Evolutionary conservation across 2,329 filamentous ascomycete genomes (phyloP).

Genomic region (Xylaria sp.): DNA sequence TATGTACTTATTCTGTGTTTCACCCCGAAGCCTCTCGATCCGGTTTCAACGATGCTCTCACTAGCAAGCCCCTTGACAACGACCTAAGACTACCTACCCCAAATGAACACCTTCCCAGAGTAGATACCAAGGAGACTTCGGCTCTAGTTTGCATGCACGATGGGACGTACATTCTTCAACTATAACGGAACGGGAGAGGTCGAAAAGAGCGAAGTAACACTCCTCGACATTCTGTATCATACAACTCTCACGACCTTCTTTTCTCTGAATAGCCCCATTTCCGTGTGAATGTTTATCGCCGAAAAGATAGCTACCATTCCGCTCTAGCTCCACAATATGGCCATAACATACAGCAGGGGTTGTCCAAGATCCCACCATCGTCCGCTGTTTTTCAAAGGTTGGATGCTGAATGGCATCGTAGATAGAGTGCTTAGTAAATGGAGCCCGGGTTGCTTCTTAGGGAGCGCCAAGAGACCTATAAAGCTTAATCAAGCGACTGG

Average conservation of each 20-base stretch:
- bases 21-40: too few relatives aligned
- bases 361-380: background rate
- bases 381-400: background rate
- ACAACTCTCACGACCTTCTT: constrained; percentile 17
- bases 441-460: constrained; percentile 11
- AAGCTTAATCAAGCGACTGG: constrained; percentile 13
- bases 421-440: background rate
- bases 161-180: background rate
- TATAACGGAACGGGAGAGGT: background rate
- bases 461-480: constrained; percentile 13
- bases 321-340: background rate
- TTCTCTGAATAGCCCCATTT: constrained; percentile 19
- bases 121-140: too few relatives aligned
- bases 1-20: too few relatives aligned
- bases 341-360: background rate
- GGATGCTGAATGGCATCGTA: background rate
- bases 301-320: constrained; percentile 1
- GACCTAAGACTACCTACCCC: too few relatives aligned
- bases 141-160: constrained; percentile 7
- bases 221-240: background rate
- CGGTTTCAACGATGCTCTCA: too few relatives aligned
- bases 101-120: too few relatives aligned
- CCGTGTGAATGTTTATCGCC: background rate
- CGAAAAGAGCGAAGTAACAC: background rate
- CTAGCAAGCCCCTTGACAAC: too few relatives aligned